Evolutionary conservation across 1,284 basidiomycete species (phyloP), one percentile per base, ranked within the genome.

Genomic region (Takashimella tepidaria): DNA sequence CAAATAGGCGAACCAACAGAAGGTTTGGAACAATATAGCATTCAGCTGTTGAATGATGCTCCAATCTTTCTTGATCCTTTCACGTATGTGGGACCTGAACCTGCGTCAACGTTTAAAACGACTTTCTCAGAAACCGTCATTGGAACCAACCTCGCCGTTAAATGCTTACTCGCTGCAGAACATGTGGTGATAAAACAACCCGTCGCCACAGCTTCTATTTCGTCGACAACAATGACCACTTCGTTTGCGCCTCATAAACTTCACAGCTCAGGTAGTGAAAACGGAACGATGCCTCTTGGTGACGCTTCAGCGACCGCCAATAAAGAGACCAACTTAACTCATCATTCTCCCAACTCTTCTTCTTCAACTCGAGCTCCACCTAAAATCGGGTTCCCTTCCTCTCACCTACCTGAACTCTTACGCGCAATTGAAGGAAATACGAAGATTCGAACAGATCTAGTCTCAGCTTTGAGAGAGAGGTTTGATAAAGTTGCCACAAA

Each of bases 1-100:
- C 44, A 51, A 13, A 55, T 74, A 41, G 73, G 69, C 0, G 60
- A 67, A 42, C 62, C 68, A 21, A 56, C 26, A 5, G 64, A 70
- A 10, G 71, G 66, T 3, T 50, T 74, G 48, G 69, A 70, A 41
- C 57, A 53, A 21, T 75, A 73, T 50, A 55, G 69, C 12, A 67
- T 76, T 31, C 73, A 73, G 51, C 57, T 74, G 1, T 49, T 76
- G 47, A 76, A 76, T 57, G 68, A 72, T 73, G 54, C 73, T 3
- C 74, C 74, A 3, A 49, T 50, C 1, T 58, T 62, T 1, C 61
- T 76, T 40, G 70, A 76, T 51, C 74, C 74, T 0, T 75, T 76
- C 62, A 64, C 58, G 1, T 76, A 67, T 53, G 50, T 54, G 8
- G 64, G 68, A 2, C 8, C 45, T 4, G 69, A 72, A 4, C 57